These are phyloP conservation scores for Camellia sinensis DNA, from an alignment of 148 eudicot species.

Conservation along the genomic window DNA sequence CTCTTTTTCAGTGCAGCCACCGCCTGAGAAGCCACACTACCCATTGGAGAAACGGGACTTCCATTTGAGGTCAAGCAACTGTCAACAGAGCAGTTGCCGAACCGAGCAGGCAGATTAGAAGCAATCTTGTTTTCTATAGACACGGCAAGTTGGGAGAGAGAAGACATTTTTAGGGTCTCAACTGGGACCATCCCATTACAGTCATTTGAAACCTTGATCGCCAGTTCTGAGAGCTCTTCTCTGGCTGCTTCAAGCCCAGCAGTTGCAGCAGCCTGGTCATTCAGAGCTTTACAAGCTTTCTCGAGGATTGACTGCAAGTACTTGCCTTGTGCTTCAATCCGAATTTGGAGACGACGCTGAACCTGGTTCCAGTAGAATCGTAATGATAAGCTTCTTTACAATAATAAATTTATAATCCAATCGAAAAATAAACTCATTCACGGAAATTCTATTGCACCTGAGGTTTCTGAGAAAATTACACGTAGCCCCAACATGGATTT, in stretches of 20 bases:
- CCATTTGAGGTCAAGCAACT: constrained; percentile 58
- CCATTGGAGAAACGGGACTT: constrained; percentile 36
- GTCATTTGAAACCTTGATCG: constrained; percentile 49
- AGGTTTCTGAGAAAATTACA: not conserved
- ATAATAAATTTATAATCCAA: not conserved
- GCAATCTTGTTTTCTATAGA: constrained; percentile 22
- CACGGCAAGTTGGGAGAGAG: constrained; percentile 22
- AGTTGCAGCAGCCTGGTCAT: constrained; percentile 35
- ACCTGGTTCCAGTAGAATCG: constrained; percentile 35
- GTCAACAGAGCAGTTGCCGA: constrained; percentile 57
- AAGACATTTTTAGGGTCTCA: constrained; percentile 35
- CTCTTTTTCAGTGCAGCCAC: constrained; percentile 47
- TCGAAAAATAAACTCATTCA: not conserved
- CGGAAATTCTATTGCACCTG: not conserved
- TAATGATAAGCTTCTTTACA: not conserved
- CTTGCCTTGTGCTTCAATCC: constrained; percentile 67
- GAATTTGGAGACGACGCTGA: constrained; percentile 57
- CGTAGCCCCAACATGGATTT: not conserved
- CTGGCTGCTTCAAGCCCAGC: constrained; percentile 55
- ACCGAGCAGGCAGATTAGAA: constrained; percentile 29
- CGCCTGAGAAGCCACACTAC: constrained; percentile 25
- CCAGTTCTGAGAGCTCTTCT: constrained; percentile 56
- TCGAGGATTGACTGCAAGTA: constrained; percentile 65
- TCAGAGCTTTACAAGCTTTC: constrained; percentile 63
- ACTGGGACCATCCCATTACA: constrained; percentile 24